These are phyloP conservation scores for Pythium utonaiense DNA, from an alignment of 352 stramenopile genomes.

Conservation along the genomic window DNA sequence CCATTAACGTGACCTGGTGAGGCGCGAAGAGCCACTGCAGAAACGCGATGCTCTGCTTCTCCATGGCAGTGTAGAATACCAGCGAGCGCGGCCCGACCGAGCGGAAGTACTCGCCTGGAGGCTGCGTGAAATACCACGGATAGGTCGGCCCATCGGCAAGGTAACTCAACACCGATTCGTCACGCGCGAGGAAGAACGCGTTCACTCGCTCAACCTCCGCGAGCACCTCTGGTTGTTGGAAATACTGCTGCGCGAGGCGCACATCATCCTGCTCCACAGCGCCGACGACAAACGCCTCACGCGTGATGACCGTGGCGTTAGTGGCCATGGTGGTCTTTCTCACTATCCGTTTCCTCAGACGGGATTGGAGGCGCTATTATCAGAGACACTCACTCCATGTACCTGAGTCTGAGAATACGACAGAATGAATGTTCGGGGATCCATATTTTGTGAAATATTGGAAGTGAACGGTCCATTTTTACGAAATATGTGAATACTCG, in stretches of 20 bases:
- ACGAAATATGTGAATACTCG: not conserved
- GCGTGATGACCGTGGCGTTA: conserved; percentile 5
- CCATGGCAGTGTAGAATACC: not conserved
- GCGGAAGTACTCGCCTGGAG: not conserved
- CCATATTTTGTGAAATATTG: conserved; percentile 6
- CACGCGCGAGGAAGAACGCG: conserved; percentile 6
- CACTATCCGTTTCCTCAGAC: not conserved
- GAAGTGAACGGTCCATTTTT: not conserved
- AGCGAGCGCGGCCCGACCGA: not conserved
- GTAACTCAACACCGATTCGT: conserved; percentile 2
- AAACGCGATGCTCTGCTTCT: not conserved
- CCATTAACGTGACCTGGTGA: too few species aligned
- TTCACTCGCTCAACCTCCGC: conserved; percentile 10
- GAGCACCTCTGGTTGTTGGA: conserved; percentile 4
- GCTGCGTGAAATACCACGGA: conserved; percentile 13
- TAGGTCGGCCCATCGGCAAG: conserved; percentile 1
- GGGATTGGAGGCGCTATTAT: not conserved
- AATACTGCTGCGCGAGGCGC: conserved; percentile 3
- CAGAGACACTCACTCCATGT: not conserved
- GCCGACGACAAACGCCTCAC: conserved; percentile 3
- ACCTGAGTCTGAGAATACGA: conserved; percentile 3
- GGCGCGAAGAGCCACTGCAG: not conserved
- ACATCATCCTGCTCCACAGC: conserved; percentile 1
- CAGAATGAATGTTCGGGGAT: conserved; percentile 1
- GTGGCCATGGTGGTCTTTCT: too few species aligned